Conservation (phyloP, 441 rosid genomes). For the Erodium chrysanthum region DNA sequence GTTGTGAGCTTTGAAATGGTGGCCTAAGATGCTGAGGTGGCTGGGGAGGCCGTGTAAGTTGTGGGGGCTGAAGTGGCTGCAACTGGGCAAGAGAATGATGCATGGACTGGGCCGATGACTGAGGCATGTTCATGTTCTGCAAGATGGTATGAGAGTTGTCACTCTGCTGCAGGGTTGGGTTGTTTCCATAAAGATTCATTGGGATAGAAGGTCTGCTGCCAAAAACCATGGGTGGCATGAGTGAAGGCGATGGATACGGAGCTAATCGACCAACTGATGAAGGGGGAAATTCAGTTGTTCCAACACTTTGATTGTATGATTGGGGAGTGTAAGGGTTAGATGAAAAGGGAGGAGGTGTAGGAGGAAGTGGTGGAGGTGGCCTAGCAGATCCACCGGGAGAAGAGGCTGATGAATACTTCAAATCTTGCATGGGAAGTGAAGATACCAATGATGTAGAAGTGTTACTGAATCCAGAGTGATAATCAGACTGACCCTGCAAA, state of each 20-base stretch:
- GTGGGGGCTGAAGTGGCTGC: constrained; percentile 67
- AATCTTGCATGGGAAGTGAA: constrained; percentile 28
- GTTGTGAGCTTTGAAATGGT: constrained; percentile 46
- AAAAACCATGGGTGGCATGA: constrained; percentile 55
- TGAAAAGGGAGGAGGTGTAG: constrained; percentile 72
- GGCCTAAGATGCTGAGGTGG: constrained; percentile 79
- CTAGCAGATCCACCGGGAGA: constrained; percentile 65
- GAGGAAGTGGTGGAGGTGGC: constrained; percentile 78
- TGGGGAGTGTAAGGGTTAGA: constrained; percentile 62
- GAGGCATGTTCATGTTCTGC: constrained; percentile 36
- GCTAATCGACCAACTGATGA: constrained; percentile 41
- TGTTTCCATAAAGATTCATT: constrained; percentile 41
- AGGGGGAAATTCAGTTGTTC: constrained; percentile 51
- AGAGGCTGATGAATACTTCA: constrained; percentile 36
- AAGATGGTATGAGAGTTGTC: constrained; percentile 45
- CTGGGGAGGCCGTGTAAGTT: constrained; percentile 63
- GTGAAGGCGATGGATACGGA: constrained; percentile 52
- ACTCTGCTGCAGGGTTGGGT: constrained; percentile 45
- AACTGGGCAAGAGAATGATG: constrained; percentile 43
- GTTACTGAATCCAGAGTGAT: constrained; percentile 27
- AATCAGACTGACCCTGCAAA: constrained; percentile 53
- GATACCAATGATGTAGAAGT: constrained; percentile 28
- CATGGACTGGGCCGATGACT: too few species aligned
- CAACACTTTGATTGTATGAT: constrained; percentile 48
- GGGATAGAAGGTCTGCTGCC: constrained; percentile 56